Evolutionary conservation across 176 grass and related monocot species (phyloP), one percentile per base, ranked within the genome.

Genomic region (Phyllostachys edulis): DNA sequence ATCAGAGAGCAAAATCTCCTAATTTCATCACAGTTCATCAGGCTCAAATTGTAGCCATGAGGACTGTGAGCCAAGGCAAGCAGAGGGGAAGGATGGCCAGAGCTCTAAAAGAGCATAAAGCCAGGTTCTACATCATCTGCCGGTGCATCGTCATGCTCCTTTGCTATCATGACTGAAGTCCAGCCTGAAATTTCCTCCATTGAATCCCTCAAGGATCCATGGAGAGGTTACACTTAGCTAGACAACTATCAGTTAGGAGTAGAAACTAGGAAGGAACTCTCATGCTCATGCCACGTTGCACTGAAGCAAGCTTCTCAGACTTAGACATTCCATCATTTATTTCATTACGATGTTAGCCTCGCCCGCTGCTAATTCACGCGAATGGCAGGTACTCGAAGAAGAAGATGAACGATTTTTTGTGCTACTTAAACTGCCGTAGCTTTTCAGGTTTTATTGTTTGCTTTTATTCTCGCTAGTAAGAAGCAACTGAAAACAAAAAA

Each of bases 91-190:
- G 77, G 81, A 2, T 93, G 13, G 26, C 52, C 76, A 93, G 91
- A 87, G 80, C 80, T 59, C 76, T 96, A 13, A 91, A 84, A 78
- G 86, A 96, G 86, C 84, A 87, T 23, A 89, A 89, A 73, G 84
- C 88, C 34, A 93, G 88, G 87, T 54, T 96, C 11, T 93, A 93
- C 42, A 87, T 96, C 66, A 91, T 96, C 65, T 52, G 91, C 12
- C 76, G 88, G 17, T 96, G 94, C 82, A 84, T 96, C 76, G 41
- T 93, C 65, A 93, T 93, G 91, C 94, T 96, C 55, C 84, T 93
- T 37, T 93, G 91, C 59, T 96, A 84, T 77, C 91, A 93, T 77
- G 91, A 91, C 74, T 89, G 80, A 93, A 70, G 26, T 76, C 69
- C 37, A 10, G 38, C 8, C 45, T 4, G 12, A 34, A 56, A 79